Base-by-base conservation (phyloP, 1,139 yeast genomes). In the Scheffersomyces stambukii region DNA sequence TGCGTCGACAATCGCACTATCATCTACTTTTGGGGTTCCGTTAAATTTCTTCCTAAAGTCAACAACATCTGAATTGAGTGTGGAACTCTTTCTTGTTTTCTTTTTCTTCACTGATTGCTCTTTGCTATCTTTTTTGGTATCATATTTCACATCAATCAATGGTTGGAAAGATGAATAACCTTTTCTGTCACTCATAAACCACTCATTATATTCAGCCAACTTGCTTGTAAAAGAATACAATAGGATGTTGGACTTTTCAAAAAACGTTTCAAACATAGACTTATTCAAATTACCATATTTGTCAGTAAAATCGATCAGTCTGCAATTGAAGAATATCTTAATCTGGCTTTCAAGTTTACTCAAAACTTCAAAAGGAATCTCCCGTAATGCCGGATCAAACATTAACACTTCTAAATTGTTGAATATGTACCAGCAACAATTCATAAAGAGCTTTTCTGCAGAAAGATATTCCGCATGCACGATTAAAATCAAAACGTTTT, bases 371-470 rank as follows among this genome's bases (percentile, higher is more conserved):
- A 41, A 35, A 2, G 64, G 55, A 11, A 65, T 41, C 6, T 53
- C 60, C 13, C 42, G 37, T 30, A 64, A 50, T 2, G 49, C 27
- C 3, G 53, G 44, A 41, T 81, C 84, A 35, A 77, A 71, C 25
- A 86, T 57, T 14, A 84, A 50, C 4, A 75, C 51, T 22, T 80
- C 88, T 37, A 84, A 54, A 46, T 86, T 85, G 40, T 74, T 70
- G 41, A 72, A 77, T 10, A 85, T 64, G 40, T 72, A 83, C 77
- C 85, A 78, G 22, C 81, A 59, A 45, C 95, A 76, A 31, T 73
- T 70, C 30, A 67, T 61, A 36, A 76, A 65, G 18, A 88, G 50
- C 41, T 78, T 75, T 6, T 56, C 49, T 2, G 86, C 83, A 9
- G 67, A 55, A 31, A 70, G 59, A 20, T 56, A 45, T 23, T 67